phyloP scores from a whole-genome alignment of 768 basidiomycete genomes.

The Russula virescens region DNA sequence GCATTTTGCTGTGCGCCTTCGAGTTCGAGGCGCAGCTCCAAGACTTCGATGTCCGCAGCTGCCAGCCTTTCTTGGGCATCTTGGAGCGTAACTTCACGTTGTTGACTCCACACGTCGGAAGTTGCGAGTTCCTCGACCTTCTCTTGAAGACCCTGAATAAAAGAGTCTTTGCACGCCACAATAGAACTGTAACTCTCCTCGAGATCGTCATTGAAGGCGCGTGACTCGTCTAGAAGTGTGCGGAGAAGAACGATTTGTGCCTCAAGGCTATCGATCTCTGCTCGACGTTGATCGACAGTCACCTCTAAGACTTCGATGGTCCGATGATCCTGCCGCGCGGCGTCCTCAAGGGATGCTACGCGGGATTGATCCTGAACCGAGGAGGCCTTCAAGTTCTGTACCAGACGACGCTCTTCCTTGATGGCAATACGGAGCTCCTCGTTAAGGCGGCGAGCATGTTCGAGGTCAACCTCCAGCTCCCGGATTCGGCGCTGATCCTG shows the following conservation, averaged over 20 bases:
- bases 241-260: conserved; percentile 14
- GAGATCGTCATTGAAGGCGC: conserved; percentile 16
- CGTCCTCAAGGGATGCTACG: conserved; percentile 5
- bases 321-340: conserved; percentile 10
- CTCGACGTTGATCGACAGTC: conserved; percentile 2
- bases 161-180: conserved; percentile 22
- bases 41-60: conserved; percentile 18
- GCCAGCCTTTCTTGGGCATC: conserved; percentile 21
- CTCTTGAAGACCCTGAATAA: conserved; percentile 23
- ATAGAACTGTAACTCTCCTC: conserved; percentile 18
- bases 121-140: conserved; percentile 9
- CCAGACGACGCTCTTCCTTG: conserved; percentile 6
- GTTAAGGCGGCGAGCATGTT: conserved; percentile 5
- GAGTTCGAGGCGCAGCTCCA: conserved; percentile 21
- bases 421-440: conserved; percentile 3
- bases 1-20: conserved; percentile 23
- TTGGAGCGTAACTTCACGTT: conserved; percentile 11
- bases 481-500: conserved; percentile 8
- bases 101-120: neutral
- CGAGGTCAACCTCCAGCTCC: conserved; percentile 13
- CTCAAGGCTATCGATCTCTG: conserved; percentile 11
- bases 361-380: conserved; percentile 7
- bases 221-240: conserved; percentile 19
- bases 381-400: conserved; percentile 1
- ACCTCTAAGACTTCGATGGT: conserved; percentile 6